Evolutionary conservation across 352 stramenopile species (phyloP).

Genomic region (Phytophthora uliginosa): DNA sequence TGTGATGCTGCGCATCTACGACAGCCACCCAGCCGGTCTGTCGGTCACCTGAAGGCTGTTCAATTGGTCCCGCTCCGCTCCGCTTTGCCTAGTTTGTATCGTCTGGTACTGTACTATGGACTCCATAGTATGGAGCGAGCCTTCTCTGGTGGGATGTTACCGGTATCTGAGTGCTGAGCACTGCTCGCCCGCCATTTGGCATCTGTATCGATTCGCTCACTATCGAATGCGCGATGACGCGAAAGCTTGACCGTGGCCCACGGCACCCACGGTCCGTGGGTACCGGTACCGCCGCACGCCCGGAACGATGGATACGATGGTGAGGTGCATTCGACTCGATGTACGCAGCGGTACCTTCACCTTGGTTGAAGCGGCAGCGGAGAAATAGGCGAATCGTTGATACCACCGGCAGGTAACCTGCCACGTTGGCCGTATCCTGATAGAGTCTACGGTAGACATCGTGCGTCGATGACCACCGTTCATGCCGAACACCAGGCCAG

Average conservation of each 20-base stretch:
- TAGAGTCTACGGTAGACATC: neutral
- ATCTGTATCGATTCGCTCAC: slow-evolving; percentile 11
- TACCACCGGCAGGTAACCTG: slow-evolving; percentile 5
- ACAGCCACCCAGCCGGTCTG: slow-evolving; percentile 29
- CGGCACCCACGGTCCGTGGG: too few relatives aligned
- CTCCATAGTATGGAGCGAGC: slow-evolving; percentile 6
- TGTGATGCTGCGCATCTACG: slow-evolving; percentile 14
- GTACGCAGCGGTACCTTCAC: slow-evolving; percentile 15
- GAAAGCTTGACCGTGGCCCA: slow-evolving; percentile 37
- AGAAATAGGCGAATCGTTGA: slow-evolving; percentile 12
- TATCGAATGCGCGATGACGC: slow-evolving; percentile 14
- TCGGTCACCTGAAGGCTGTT: slow-evolving; percentile 9
- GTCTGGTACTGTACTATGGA: slow-evolving; percentile 17
- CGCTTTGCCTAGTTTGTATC: slow-evolving; percentile 40
- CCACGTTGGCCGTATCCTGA: neutral
- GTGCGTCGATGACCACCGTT: slow-evolving; percentile 1
- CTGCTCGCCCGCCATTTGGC: slow-evolving; percentile 6
- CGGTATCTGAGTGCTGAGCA: neutral
- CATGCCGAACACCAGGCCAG: neutral
- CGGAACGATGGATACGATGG: slow-evolving; percentile 30
- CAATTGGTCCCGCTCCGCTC: slow-evolving; percentile 34
- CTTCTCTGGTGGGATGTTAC: neutral
- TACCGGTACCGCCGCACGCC: slow-evolving; percentile 24
- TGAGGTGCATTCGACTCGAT: slow-evolving; percentile 37
- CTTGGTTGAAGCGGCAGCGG: slow-evolving; percentile 16